phyloP scores from a whole-genome alignment of 495 filamentous ascomycete genomes.

The Chaetomium tenue region DNA sequence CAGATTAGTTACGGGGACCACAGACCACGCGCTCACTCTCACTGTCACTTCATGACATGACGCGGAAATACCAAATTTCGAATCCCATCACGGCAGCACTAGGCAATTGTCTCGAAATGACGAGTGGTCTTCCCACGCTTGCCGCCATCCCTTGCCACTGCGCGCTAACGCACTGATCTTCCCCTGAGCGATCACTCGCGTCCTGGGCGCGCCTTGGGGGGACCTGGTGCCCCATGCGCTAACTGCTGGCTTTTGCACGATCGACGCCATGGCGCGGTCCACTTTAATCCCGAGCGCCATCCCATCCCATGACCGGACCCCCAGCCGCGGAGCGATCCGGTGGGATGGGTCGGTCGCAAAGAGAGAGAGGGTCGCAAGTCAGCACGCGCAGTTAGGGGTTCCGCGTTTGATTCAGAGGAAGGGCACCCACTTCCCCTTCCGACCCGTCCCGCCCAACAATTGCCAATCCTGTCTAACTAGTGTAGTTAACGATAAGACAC shows the following conservation, averaged over 20 bases:
- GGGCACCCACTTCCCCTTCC: too few relatives aligned
- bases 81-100: background rate
- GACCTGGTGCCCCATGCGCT: too few relatives aligned
- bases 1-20: too few relatives aligned
- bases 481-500: too few relatives aligned
- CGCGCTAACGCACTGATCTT: constrained; percentile 10
- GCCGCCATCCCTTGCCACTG: too few relatives aligned
- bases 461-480: background rate
- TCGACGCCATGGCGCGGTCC: constrained; percentile 11
- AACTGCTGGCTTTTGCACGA: background rate
- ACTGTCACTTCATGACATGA: background rate
- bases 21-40: background rate
- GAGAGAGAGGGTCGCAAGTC: background rate
- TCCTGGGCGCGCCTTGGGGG: too few relatives aligned
- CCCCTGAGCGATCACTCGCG: background rate
- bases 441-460: background rate
- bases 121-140: too few relatives aligned
- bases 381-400: background rate
- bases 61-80: constrained; percentile 1
- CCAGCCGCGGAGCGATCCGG: constrained; percentile 20
- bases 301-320: background rate
- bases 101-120: too few relatives aligned
- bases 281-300: constrained; percentile 16
- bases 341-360: constrained; percentile 7
- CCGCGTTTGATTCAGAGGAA: constrained; percentile 1